Conservation (phyloP, 1,284 basidiomycete genomes). For the Trametes versicolor region DNA sequence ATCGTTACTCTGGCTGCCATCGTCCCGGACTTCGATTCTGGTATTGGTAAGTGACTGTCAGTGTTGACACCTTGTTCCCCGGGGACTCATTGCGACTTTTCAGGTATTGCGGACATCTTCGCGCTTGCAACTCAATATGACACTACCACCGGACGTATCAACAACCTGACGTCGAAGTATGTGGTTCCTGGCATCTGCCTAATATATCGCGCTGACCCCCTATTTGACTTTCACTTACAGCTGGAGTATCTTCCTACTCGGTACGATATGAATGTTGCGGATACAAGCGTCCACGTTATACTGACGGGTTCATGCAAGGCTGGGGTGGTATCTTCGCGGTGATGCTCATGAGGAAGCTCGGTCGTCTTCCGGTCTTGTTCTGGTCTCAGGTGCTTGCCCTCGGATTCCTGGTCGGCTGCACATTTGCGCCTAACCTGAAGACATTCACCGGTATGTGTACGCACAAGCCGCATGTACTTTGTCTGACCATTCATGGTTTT, state of each 20-base stretch:
- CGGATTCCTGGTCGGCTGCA: conserved; percentile 61
- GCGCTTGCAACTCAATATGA: conserved; percentile 64
- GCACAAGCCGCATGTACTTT: background rate
- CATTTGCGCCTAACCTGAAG: conserved; percentile 61
- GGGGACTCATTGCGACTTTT: too few relatives aligned
- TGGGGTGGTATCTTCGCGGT: conserved; percentile 71
- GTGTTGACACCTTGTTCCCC: too few relatives aligned
- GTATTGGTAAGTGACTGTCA: conserved; percentile 59
- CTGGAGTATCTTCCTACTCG: conserved; percentile 75
- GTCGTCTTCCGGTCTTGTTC: conserved; percentile 69
- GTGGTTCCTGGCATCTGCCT: background rate
- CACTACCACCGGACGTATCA: conserved; percentile 68
- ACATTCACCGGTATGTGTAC: conserved; percentile 57
- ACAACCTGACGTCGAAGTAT: conserved; percentile 62
- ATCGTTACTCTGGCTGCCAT: conserved; percentile 74
- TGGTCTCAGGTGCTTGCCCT: conserved; percentile 68
- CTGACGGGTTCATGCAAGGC: conserved; percentile 46
- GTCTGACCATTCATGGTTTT: background rate
- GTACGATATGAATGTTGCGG: conserved; percentile 39
- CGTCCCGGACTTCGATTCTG: conserved; percentile 76
- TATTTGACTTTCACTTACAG: conserved; percentile 43
- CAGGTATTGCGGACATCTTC: conserved; percentile 70
- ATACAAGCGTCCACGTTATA: background rate
- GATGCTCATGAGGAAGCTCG: conserved; percentile 65
- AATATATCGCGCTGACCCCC: conserved; percentile 11